Percentiles rank a stretch among this genome's conserved stretches.
Evolutionary conservation across 1,284 basidiomycete species (phyloP).

Genomic region (Ustilago xerochloae): DNA sequence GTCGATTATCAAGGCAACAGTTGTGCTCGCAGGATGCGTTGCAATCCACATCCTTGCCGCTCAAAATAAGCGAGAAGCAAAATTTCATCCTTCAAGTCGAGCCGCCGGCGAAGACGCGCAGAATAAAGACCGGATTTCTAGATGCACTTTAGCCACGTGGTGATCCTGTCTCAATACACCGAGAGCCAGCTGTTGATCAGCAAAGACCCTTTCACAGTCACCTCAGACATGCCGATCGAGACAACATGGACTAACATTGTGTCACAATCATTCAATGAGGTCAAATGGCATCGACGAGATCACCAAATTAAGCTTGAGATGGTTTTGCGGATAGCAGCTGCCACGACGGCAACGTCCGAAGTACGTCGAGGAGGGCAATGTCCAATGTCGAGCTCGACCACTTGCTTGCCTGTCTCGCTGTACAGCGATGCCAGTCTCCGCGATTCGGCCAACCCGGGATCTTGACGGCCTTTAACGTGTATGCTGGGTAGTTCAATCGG

Average conservation of each 20-base stretch:
- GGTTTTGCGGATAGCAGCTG: conserved; percentile 16
- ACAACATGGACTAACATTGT: no score
- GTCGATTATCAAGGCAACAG: neutral
- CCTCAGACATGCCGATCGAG: no score
- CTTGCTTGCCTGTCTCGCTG: conserved; percentile 16
- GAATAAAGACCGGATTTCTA: neutral
- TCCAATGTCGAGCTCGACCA: conserved; percentile 44
- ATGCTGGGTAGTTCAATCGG: conserved; percentile 26
- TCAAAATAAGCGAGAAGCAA: no score
- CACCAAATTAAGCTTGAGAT: conserved; percentile 8
- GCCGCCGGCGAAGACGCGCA: neutral
- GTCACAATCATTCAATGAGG: no score
- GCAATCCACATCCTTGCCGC: no score
- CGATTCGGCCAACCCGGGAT: conserved; percentile 31
- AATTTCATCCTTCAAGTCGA: no score
- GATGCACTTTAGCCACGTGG: neutral
- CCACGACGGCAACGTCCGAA: conserved; percentile 26
- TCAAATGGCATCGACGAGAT: no score
- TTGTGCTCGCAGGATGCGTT: no score
- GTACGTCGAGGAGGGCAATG: conserved; percentile 41
- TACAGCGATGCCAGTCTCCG: conserved; percentile 23
- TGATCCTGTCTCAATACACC: neutral
- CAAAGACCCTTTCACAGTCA: neutral
- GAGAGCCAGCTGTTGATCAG: neutral
- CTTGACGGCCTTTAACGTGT: conserved; percentile 34